phyloP scores from a whole-genome alignment of 192 early-diverging fungal species.

The Nowakowskiella sp. region DNA sequence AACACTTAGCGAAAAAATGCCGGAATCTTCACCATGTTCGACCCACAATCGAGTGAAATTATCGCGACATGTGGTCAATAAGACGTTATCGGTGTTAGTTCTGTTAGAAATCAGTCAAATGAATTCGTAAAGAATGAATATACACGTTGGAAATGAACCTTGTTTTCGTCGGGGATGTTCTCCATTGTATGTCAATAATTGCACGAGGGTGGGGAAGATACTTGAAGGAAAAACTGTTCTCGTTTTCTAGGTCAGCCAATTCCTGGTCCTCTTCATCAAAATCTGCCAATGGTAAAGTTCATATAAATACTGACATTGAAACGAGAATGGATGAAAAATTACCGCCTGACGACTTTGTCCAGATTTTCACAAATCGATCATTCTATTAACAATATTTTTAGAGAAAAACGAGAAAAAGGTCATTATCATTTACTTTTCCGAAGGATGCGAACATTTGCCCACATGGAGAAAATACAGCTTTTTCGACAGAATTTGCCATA shows the following conservation, averaged over 20 bases:
- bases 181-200: constrained; percentile 60
- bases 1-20: constrained; percentile 56
- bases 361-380: constrained; percentile 60
- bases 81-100: constrained; percentile 17
- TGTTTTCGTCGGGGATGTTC: constrained; percentile 26
- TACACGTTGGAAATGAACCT: too few species aligned
- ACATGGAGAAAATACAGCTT: constrained; percentile 53
- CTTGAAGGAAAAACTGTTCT: constrained; percentile 39
- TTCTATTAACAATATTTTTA: constrained; percentile 24
- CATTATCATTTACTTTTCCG: constrained; percentile 35
- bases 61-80: constrained; percentile 63
- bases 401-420: background rate
- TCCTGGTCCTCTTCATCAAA: background rate
- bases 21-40: constrained; percentile 30
- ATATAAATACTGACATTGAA: constrained; percentile 2
- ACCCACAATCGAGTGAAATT: constrained; percentile 68
- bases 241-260: background rate
- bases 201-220: constrained; percentile 59
- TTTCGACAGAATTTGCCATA: background rate
- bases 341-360: constrained; percentile 23
- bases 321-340: constrained; percentile 4
- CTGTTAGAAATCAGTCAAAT: background rate
- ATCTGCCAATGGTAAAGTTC: background rate
- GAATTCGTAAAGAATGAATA: constrained; percentile 11
- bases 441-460: constrained; percentile 54